A percentile compares a stretch with the other conserved stretches of the same genome.
phyloP scores from a whole-genome alignment of 352 stramenopile species.

The Pythium rhizo-oryzae region DNA sequence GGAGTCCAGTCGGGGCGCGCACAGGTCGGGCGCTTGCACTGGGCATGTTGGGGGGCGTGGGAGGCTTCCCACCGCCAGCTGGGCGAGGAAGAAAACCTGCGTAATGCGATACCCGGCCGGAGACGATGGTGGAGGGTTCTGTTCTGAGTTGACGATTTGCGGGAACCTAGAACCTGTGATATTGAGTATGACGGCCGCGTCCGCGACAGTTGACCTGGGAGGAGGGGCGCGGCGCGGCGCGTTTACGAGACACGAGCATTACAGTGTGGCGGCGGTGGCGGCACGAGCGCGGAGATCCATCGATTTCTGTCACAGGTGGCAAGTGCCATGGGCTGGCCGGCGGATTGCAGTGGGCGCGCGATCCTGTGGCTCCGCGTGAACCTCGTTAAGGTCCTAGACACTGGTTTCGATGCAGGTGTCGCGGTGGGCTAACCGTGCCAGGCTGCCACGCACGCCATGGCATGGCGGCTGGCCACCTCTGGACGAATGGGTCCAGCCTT shows the following conservation, averaged over 20 bases:
- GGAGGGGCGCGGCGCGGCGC: background rate
- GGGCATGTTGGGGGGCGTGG: background rate
- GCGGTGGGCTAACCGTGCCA: background rate
- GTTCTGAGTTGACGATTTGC: background rate
- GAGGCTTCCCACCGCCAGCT: constrained; percentile 8
- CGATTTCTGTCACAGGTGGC: constrained; percentile 8
- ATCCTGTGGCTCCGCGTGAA: background rate
- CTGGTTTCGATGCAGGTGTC: too few relatives aligned
- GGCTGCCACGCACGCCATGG: background rate
- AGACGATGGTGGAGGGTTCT: background rate
- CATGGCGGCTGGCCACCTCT: too few relatives aligned
- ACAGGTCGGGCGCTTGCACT: background rate
- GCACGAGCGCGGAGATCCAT: constrained; percentile 1
- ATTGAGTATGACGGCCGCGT: background rate
- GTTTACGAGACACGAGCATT: constrained; percentile 19
- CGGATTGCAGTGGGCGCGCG: background rate
- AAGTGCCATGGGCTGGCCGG: background rate
- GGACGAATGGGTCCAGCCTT: too few relatives aligned
- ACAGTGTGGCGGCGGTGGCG: background rate
- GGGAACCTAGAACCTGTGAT: background rate
- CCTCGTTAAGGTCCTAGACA: too few relatives aligned
- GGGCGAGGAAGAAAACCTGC: constrained; percentile 12
- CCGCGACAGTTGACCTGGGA: background rate
- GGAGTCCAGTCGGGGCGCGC: background rate
- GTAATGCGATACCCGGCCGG: background rate